A percentile compares a stretch with the other conserved stretches of the same genome.
phyloP scores from a whole-genome alignment of 2,329 filamentous ascomycete genomes.

The Helotiales sp. region DNA sequence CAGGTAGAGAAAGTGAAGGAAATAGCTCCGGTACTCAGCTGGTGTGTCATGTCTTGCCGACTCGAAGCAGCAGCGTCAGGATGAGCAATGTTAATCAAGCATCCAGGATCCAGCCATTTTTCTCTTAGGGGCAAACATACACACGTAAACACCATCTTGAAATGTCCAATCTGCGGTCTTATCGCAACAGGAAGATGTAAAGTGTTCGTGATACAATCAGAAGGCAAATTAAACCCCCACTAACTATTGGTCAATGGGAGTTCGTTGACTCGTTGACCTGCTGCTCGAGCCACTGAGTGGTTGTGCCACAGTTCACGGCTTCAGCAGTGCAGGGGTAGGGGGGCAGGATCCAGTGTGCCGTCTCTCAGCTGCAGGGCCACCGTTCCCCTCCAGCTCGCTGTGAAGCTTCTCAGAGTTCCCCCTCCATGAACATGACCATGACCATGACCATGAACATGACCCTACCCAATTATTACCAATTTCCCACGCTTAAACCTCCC shows the following conservation, averaged over 20 bases:
- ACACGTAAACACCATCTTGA: background rate
- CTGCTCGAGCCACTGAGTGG: background rate
- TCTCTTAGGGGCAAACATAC: background rate
- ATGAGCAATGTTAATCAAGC: too few species aligned
- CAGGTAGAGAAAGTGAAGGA: background rate
- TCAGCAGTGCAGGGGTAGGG: conserved; percentile 6
- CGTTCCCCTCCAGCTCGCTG: conserved; percentile 2
- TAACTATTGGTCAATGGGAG: background rate
- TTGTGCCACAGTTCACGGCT: conserved; percentile 5
- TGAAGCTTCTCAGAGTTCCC: background rate
- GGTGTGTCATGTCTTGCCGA: background rate
- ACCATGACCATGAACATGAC: too few species aligned
- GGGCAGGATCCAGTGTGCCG: background rate
- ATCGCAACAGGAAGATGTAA: background rate
- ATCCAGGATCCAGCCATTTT: background rate
- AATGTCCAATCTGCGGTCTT: background rate
- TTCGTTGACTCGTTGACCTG: background rate
- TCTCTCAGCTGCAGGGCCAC: conserved; percentile 4
- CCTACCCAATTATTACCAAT: too few species aligned
- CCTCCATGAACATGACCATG: too few species aligned
- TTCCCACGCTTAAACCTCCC: too few species aligned
- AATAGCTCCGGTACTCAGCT: background rate
- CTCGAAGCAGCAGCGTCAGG: too few species aligned
- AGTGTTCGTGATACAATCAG: background rate
- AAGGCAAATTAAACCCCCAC: background rate